Evolutionary conservation across 768 basidiomycete species (phyloP).

Genomic region (Naematelia encephala): DNA sequence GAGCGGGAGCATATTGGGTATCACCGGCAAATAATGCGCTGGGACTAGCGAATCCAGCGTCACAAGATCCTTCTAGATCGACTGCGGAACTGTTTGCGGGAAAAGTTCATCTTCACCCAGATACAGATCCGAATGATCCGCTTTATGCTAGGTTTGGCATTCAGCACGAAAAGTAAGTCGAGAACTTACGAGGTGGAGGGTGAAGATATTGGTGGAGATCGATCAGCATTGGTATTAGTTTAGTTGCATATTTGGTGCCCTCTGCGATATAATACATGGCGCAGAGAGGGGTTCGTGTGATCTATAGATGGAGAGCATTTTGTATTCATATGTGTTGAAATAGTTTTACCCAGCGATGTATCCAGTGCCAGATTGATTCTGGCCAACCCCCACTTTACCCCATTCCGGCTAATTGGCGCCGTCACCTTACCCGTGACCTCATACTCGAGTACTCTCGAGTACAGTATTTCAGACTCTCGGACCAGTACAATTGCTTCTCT

Average conservation of each 20-base stretch:
- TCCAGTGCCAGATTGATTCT: not conserved
- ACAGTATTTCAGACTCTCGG: too few relatives aligned
- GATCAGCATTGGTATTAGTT: too few relatives aligned
- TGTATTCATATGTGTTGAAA: not conserved
- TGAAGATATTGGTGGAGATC: too few relatives aligned
- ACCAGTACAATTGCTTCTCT: too few relatives aligned
- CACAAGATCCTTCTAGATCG: constrained; percentile 56
- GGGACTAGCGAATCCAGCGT: constrained; percentile 73
- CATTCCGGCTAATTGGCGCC: too few relatives aligned
- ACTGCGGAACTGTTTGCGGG: constrained; percentile 51
- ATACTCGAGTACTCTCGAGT: too few relatives aligned
- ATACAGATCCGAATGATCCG: constrained; percentile 67
- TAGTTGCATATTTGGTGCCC: too few relatives aligned
- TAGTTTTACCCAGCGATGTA: not conserved
- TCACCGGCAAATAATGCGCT: constrained; percentile 52
- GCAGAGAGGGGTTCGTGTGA: not conserved
- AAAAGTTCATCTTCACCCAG: constrained; percentile 81
- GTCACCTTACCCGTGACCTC: too few relatives aligned
- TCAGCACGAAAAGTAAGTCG: not conserved
- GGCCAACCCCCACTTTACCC: not conserved
- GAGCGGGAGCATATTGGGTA: constrained; percentile 51
- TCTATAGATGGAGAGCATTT: not conserved
- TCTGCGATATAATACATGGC: too few relatives aligned
- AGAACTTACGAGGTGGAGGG: too few relatives aligned
- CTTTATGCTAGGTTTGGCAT: constrained; percentile 22